Conservation (phyloP, 139 green algal genomes). For the Eudorina sp. region DNA sequence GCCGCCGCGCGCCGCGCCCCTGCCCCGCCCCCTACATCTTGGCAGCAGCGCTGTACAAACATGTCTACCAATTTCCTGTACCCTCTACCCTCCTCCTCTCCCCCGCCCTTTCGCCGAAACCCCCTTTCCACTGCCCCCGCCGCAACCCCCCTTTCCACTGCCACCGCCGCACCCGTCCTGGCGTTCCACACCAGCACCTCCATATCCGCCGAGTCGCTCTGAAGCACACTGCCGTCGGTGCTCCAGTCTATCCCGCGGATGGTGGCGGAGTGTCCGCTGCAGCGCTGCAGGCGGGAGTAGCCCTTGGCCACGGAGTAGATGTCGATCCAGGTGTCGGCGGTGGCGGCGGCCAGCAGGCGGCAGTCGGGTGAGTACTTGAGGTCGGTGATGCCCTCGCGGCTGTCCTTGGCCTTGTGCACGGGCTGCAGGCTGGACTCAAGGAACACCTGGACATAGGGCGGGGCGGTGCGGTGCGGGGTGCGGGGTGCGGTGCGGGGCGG, state of each 20-base stretch:
- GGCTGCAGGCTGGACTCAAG: constrained; percentile 63
- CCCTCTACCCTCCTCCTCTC: neutral
- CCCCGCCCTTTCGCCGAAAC: too few species aligned
- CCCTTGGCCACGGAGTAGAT: constrained; percentile 62
- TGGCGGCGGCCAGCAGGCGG: constrained; percentile 68
- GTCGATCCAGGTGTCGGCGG: constrained; percentile 76
- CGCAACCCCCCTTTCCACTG: neutral
- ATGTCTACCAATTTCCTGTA: neutral
- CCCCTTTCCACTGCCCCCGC: neutral
- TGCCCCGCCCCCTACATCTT: too few species aligned
- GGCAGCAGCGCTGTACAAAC: too few species aligned
- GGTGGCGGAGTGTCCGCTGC: constrained; percentile 48
- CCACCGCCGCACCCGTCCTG: constrained; percentile 52
- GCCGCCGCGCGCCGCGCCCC: too few species aligned
- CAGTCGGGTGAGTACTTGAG: constrained; percentile 79
- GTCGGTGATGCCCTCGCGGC: constrained; percentile 67
- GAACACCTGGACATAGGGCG: constrained; percentile 48
- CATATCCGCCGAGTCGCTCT: constrained; percentile 64
- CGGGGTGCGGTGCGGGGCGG: neutral
- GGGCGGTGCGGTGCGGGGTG: neutral
- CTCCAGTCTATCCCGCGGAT: constrained; percentile 77
- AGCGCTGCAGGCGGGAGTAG: constrained; percentile 32
- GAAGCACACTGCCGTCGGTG: constrained; percentile 67
- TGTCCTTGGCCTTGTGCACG: constrained; percentile 63
- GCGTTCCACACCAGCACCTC: constrained; percentile 81